Conservation (phyloP, 768 basidiomycete species). For the Naganishia onofrii region DNA sequence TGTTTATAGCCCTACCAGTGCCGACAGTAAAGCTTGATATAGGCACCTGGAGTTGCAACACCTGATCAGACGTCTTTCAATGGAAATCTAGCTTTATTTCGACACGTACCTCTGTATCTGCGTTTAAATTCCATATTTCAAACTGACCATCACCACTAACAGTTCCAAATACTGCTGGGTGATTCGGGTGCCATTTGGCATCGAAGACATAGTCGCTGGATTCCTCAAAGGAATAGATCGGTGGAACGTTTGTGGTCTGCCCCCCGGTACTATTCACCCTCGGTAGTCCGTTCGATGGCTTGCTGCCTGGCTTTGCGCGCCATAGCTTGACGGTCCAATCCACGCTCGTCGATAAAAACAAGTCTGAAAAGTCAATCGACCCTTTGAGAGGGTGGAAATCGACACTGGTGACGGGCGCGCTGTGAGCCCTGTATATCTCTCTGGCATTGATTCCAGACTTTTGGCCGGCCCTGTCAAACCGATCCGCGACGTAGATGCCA, state of each 20-base stretch:
- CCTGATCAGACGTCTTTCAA: neutral
- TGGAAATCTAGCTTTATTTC: constrained; percentile 25
- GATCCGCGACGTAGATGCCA: constrained; percentile 90
- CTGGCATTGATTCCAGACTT: constrained; percentile 93
- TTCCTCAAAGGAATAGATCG: constrained; percentile 92
- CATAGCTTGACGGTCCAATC: constrained; percentile 99
- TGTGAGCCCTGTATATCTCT: constrained; percentile 88
- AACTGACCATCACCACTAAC: constrained; percentile 95
- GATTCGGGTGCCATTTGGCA: constrained; percentile 94
- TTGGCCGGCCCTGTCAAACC: constrained; percentile 92
- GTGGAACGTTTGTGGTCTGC: constrained; percentile 54
- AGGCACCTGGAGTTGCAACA: constrained; percentile 66
- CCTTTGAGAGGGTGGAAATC: constrained; percentile 91
- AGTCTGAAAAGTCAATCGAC: constrained; percentile 88
- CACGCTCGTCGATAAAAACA: constrained; percentile 87
- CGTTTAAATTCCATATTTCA: constrained; percentile 94
- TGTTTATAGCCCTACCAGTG: constrained; percentile 82
- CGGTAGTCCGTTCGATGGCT: constrained; percentile 25
- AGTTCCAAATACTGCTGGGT: constrained; percentile 88
- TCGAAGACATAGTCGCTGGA: constrained; percentile 99
- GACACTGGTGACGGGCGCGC: constrained; percentile 88
- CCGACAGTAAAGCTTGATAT: constrained; percentile 80
- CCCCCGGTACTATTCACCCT: neutral
- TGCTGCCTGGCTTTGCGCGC: constrained; percentile 62
- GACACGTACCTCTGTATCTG: constrained; percentile 82